Evolutionary conservation across 2,329 filamentous ascomycete genomes (phyloP).

Genomic region (Fusarium pseudoanthophilum): DNA sequence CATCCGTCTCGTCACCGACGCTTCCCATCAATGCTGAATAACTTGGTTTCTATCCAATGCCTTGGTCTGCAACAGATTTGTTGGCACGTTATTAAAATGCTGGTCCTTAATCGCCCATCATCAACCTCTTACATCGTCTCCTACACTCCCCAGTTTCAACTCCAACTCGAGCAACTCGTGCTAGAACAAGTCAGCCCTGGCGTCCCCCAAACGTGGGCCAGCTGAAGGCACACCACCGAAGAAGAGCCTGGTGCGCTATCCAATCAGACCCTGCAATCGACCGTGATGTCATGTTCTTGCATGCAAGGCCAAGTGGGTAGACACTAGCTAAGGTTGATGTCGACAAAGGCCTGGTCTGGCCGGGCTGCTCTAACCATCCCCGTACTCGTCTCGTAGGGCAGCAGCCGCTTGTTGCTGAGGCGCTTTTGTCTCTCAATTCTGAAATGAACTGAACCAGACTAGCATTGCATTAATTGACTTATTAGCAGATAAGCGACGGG

Average conservation of each 20-base stretch:
- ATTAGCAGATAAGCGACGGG: slow-evolving; percentile 34
- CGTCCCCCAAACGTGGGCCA: slow-evolving; percentile 32
- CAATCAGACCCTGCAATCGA: slow-evolving; percentile 22
- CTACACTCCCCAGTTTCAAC: slow-evolving; percentile 27
- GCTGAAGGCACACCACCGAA: slow-evolving; percentile 41
- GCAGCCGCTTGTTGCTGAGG: slow-evolving; percentile 24
- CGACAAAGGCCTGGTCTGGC: slow-evolving; percentile 9
- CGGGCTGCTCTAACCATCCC: slow-evolving; percentile 5
- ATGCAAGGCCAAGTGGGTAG: slow-evolving; percentile 19
- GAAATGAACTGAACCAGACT: slow-evolving; percentile 3
- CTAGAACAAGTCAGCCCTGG: slow-evolving; percentile 37
- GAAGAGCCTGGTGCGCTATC: slow-evolving; percentile 31
- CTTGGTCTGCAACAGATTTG: slow-evolving; percentile 25
- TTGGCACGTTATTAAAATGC: slow-evolving; percentile 35
- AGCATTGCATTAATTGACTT: slow-evolving; percentile 18
- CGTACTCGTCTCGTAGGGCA: slow-evolving; percentile 13
- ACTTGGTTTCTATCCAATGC: slow-evolving; percentile 24
- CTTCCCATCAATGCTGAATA: background rate
- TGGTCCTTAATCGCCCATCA: slow-evolving; percentile 30
- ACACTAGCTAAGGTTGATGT: slow-evolving; percentile 1
- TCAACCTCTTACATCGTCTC: slow-evolving; percentile 34
- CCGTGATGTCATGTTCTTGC: slow-evolving; percentile 38
- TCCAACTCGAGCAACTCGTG: slow-evolving; percentile 17
- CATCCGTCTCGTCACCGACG: slow-evolving; percentile 19
- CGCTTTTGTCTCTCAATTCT: slow-evolving; percentile 10